Conservation (phyloP, 2,329 filamentous ascomycete species). For the Claviceps purpurea region DNA sequence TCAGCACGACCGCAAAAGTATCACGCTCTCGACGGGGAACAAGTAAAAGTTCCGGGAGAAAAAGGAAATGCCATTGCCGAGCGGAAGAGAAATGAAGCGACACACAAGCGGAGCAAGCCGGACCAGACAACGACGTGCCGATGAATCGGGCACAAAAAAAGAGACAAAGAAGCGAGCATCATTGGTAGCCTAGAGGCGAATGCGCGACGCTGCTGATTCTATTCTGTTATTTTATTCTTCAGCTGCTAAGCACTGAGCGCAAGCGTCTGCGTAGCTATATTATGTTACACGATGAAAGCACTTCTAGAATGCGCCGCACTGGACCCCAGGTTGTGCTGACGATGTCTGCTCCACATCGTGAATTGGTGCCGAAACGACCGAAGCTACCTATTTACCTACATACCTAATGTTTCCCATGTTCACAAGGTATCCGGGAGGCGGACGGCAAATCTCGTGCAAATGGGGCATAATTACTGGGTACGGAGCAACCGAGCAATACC, state of each 20-base stretch:
- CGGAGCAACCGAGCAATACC: background rate
- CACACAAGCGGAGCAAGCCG: conserved; percentile 1
- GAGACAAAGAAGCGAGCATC: background rate
- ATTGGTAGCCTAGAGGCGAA: background rate
- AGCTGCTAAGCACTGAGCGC: background rate
- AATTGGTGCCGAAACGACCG: background rate
- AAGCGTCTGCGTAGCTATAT: background rate
- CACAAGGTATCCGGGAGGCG: background rate
- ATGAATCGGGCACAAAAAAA: background rate
- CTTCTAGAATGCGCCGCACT: background rate
- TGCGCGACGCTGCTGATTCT: background rate
- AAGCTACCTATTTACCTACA: background rate
- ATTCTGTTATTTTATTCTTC: background rate
- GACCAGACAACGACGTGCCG: background rate
- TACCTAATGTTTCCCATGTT: too few relatives aligned
- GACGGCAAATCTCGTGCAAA: background rate
- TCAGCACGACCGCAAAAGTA: background rate
- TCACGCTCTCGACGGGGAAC: background rate
- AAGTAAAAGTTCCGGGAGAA: background rate
- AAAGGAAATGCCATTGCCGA: background rate
- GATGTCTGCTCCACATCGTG: background rate
- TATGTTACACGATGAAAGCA: background rate
- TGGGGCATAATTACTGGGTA: background rate
- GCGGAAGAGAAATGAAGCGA: conserved; percentile 1
- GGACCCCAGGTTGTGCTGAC: background rate